Conservation (phyloP, 225 moss, liverwort and hornwort species). For the Bryum argenteum region DNA sequence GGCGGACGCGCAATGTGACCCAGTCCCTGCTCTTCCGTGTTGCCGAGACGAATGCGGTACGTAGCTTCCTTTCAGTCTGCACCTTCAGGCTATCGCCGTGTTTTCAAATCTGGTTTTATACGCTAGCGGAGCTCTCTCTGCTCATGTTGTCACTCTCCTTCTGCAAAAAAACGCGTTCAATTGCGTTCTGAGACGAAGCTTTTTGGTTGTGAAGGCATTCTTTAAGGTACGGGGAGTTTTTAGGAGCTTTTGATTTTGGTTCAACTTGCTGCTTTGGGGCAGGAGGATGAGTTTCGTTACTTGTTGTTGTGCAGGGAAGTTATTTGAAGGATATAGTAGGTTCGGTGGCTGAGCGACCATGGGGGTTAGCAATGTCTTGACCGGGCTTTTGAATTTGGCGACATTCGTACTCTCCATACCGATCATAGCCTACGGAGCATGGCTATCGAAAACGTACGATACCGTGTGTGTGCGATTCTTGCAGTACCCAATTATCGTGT, state of each 20-base stretch:
- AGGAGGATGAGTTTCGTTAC: not conserved
- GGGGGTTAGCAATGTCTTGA: slow-evolving; percentile 66
- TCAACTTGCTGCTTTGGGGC: not conserved
- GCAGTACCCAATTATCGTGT: slow-evolving; percentile 79
- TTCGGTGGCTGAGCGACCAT: slow-evolving; percentile 27
- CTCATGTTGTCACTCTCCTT: not conserved
- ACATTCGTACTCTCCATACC: slow-evolving; percentile 63
- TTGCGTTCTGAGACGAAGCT: not conserved
- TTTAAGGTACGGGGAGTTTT: slow-evolving; percentile 4
- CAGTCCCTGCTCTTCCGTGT: slow-evolving; percentile 18
- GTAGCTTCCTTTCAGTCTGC: not conserved
- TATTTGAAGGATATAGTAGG: not conserved
- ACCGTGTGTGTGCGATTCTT: slow-evolving; percentile 79
- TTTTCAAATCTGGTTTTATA: not conserved
- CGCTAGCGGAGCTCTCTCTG: not conserved
- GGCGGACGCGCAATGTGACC: slow-evolving; percentile 1
- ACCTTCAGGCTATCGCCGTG: not conserved
- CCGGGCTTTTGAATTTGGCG: slow-evolving; percentile 64
- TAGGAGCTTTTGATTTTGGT: not conserved
- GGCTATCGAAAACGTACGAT: slow-evolving; percentile 72
- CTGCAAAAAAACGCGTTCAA: not conserved
- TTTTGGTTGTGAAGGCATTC: not conserved
- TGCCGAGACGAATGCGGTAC: not conserved
- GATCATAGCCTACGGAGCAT: slow-evolving; percentile 76
- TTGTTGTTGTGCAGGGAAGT: slow-evolving; percentile 20